Base-by-base conservation (phyloP, 2,329 filamentous ascomycete species). In the Sarocladium strictum region DNA sequence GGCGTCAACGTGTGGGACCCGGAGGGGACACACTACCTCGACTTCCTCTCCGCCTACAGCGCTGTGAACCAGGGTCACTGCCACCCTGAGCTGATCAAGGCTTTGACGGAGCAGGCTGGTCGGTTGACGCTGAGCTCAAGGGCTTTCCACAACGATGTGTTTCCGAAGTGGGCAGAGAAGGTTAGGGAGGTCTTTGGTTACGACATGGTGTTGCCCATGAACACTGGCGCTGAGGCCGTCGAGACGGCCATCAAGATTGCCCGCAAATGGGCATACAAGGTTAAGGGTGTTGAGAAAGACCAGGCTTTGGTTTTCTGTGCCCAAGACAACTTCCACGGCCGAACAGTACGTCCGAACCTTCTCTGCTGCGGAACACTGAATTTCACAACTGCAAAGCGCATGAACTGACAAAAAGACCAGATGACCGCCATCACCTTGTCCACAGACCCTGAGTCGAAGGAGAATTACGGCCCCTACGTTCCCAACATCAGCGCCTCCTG, bases 21-120 rank as follows among this genome's bases (percentile, higher is more conserved):
- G 17, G 94, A 99, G 76, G 91, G 89, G 67, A 89, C 86, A 64
- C 86, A 96, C 71, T 97, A 99, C 73, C 85, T 97, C 64, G 94
- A 99, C 76, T 99, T 97, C 75, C 84, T 99, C 61, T 97, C 93
- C 47, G 94, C 94, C 61, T 99, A 99, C 80, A 95, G 89, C 63
- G 94, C 94, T 58, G 91, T 97, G 68, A 97, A 97, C 77, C 93
- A 97, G 74, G 93, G 93, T 59, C 93, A 99, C 73, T 97, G 93
- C 74, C 93, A 99, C 75, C 94, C 94, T 4, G 92, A 96, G 75
- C 85, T 97, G 55, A 85, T 99, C 68, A 92, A 93, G 71, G 89
- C 92, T 14, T 78, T 99, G 58, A 85, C 84, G 35, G 90, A 96
- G 61, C 94, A 99, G 76, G 94, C 94, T 49, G 83, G 86, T 60